These are phyloP conservation scores for Lachnellula occidentalis DNA, from an alignment of 2,329 filamentous ascomycete genomes.

Conservation along the genomic window DNA sequence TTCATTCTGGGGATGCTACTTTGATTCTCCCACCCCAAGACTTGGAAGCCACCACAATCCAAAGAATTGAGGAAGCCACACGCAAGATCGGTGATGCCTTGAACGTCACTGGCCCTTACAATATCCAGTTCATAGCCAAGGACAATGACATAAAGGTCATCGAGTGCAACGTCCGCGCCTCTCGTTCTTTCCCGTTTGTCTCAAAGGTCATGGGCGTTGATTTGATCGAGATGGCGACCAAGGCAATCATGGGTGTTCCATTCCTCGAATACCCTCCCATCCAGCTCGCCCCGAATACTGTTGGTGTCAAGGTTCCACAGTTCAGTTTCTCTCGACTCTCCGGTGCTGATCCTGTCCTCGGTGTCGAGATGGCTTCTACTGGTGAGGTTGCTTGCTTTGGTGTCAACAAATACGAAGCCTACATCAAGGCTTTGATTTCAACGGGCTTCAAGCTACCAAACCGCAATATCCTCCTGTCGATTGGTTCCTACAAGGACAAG, in stretches of 20 bases:
- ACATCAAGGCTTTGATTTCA: slow-evolving; percentile 90
- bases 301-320: slow-evolving; percentile 96
- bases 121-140: slow-evolving; percentile 99
- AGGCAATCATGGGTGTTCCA: slow-evolving; percentile 84
- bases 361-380: slow-evolving; percentile 98
- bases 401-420: slow-evolving; percentile 92
- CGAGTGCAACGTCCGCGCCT: slow-evolving; percentile 96
- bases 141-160: slow-evolving; percentile 99
- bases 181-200: slow-evolving; percentile 94
- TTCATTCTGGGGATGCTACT: slow-evolving; percentile 96
- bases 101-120: slow-evolving; percentile 94
- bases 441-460: slow-evolving; percentile 96
- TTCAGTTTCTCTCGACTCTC: slow-evolving; percentile 98
- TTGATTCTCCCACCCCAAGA: slow-evolving; percentile 93
- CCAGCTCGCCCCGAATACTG: slow-evolving; percentile 71
- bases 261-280: slow-evolving; percentile 77
- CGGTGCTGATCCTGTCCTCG: slow-evolving; percentile 90
- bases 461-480: slow-evolving; percentile 90
- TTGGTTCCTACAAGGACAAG: slow-evolving; percentile 97
- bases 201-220: slow-evolving; percentile 98
- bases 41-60: slow-evolving; percentile 80
- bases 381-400: slow-evolving; percentile 98
- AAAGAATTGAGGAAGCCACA: slow-evolving; percentile 89
- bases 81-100: slow-evolving; percentile 90
- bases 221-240: slow-evolving; percentile 96